Conservation (phyloP, 768 basidiomycete genomes). For the Amyloporia xantha region DNA sequence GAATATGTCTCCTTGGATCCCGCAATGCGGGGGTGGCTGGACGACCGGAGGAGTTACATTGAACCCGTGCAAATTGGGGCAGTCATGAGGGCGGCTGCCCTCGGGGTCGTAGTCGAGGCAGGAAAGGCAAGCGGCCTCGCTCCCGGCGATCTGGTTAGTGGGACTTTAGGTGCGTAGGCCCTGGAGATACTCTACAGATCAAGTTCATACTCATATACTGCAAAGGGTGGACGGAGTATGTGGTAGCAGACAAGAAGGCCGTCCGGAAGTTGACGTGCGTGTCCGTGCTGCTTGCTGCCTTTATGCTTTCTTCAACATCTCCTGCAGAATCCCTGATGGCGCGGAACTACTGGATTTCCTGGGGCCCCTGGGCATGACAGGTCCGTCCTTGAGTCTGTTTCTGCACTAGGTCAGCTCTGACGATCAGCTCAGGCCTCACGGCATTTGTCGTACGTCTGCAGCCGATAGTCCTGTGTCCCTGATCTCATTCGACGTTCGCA, state of each 20-base stretch:
- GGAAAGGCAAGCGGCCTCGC: conserved; percentile 49
- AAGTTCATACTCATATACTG: neutral
- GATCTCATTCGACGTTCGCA: conserved; percentile 20
- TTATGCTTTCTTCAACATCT: neutral
- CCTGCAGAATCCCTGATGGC: conserved; percentile 48
- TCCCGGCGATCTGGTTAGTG: conserved; percentile 66
- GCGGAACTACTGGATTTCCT: conserved; percentile 69
- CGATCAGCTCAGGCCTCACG: conserved; percentile 56
- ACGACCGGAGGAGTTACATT: conserved; percentile 63
- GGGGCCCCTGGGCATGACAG: conserved; percentile 69
- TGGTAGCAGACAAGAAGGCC: conserved; percentile 47
- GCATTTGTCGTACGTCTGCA: conserved; percentile 63
- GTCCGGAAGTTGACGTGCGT: conserved; percentile 52
- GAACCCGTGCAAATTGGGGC: conserved; percentile 46
- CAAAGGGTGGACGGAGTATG: conserved; percentile 76
- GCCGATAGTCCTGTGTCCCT: neutral
- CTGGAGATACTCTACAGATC: neutral
- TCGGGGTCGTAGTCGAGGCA: conserved; percentile 59
- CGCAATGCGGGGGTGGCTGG: conserved; percentile 82
- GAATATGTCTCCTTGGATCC: conserved; percentile 82
- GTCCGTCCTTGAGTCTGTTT: conserved; percentile 28
- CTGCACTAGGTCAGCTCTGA: neutral
- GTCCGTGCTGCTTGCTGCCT: neutral
- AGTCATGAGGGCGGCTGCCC: conserved; percentile 65
- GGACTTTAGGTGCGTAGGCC: conserved; percentile 45